Percentiles rank a stretch among this genome's conserved stretches.
These are phyloP conservation scores for Didymella pomorum DNA, from an alignment of 2,329 filamentous ascomycete species.

Conservation along the genomic window DNA sequence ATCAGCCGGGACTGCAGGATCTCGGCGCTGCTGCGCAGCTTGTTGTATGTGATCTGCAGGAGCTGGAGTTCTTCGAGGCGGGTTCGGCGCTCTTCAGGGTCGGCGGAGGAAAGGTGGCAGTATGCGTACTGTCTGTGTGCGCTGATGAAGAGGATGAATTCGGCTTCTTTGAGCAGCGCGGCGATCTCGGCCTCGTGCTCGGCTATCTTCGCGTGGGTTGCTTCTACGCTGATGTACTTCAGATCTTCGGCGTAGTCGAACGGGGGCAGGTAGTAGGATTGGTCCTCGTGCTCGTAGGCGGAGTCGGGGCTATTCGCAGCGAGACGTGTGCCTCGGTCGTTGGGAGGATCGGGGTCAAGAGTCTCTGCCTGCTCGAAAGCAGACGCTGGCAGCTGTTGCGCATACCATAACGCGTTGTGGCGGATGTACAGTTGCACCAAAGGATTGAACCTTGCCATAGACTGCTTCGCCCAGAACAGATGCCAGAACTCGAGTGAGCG, in stretches of 20 bases:
- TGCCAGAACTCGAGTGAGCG: conserved; percentile 37
- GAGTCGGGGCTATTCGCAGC: neutral
- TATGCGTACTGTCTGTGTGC: conserved; percentile 34
- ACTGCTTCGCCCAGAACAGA: conserved; percentile 37
- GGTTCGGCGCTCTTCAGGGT: conserved; percentile 28
- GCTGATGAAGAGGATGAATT: conserved; percentile 30
- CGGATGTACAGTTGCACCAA: conserved; percentile 39
- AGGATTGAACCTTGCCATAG: conserved; percentile 36
- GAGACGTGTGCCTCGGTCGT: neutral
- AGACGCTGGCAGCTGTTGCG: conserved; percentile 28
- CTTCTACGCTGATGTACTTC: conserved; percentile 22
- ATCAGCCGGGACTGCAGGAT: conserved; percentile 28
- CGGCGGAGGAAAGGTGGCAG: conserved; percentile 23
- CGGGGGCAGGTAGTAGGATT: conserved; percentile 29
- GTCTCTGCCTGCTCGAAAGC: conserved; percentile 29
- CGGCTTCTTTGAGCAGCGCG: conserved; percentile 30
- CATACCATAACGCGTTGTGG: conserved; percentile 37
- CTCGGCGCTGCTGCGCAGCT: conserved; percentile 27
- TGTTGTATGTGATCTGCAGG: conserved; percentile 28
- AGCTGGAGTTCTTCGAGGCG: conserved; percentile 34
- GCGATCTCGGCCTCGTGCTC: conserved; percentile 27
- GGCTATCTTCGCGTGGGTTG: conserved; percentile 20
- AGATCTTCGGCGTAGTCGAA: conserved; percentile 36
- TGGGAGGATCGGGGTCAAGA: conserved; percentile 1
- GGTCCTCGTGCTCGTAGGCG: conserved; percentile 15